Base-by-base conservation (phyloP, 768 basidiomycete species). In the Xerocomus potaroensis region DNA sequence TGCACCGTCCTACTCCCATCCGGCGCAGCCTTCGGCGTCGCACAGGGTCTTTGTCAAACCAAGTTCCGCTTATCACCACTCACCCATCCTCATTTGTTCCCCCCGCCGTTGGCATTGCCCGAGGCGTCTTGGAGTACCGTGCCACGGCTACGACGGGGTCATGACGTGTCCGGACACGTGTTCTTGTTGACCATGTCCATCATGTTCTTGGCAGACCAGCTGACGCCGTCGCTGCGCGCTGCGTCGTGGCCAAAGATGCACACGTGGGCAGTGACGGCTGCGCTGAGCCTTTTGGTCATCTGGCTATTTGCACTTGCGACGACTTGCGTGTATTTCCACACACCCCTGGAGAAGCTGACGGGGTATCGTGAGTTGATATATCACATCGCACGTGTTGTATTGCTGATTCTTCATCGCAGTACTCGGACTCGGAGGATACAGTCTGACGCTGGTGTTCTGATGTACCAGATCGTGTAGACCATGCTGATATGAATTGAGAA, bases 151-250 rank as follows among this genome's bases (percentile, higher is more conserved):
- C 75, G 80, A 43, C 77, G 74, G 33, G 95, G 95, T 0, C 92
- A 96, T 62, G 95, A 98, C 58, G 80, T 97, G 12, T 94, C 91
- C 0, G 95, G 95, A 7, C 95, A 97, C 61, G 73, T 92, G 24
- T 97, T 96, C 71, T 76, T 98, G 50, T 76, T 97, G 53, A 86
- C 86, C 3, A 78, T 95, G 72, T 74, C 83, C 12, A 70, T 76
- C 12, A 71, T 95, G 21, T 87, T 96, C 64, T 76, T 97, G 33
- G 74, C 79, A 8, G 82, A 91, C 60, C 87, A 92, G 64, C 64
- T 94, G 26, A 69, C 74, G 15, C 72, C 76, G 1, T 81, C 81
- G 12, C 69, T 85, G 48, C 68, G 67, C 18, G 51, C 57, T 21
- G 53, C 45, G 8, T 44, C 54, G 22, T 80, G 78, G 74, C 58